Percentiles rank a stretch among this genome's conserved stretches.
Evolutionary conservation across 441 rosid species (phyloP).

Genomic region (Eruca vesicaria): DNA sequence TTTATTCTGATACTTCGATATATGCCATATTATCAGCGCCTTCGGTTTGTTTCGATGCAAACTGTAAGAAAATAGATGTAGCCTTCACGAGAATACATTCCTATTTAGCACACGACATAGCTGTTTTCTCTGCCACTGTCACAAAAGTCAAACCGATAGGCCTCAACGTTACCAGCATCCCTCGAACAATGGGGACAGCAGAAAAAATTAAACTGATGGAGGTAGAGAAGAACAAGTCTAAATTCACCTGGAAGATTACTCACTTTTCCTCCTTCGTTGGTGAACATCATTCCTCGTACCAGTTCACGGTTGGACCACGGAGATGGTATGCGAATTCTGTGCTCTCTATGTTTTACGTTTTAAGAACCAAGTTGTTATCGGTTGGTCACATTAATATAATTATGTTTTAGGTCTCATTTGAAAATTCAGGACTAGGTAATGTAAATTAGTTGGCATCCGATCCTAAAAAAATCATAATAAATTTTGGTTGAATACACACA

Average conservation of each 20-base stretch:
- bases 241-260: conserved; percentile 28
- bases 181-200: neutral
- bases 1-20: too few species aligned
- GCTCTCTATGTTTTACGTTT: neutral
- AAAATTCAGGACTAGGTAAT: neutral
- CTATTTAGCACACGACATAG: neutral
- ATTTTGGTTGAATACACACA: neutral
- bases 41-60: neutral
- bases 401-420: neutral
- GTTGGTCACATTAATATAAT: neutral
- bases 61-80: neutral
- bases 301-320: conserved; percentile 22
- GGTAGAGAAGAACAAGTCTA: neutral
- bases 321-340: conserved; percentile 12
- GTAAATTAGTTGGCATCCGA: neutral
- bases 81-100: neutral
- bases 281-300: neutral
- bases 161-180: neutral
- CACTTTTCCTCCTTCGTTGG: conserved; percentile 20
- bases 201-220: conserved; percentile 11
- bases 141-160: neutral
- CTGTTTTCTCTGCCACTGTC: conserved; percentile 1
- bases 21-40: neutral
- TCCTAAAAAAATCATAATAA: neutral
- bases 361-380: neutral